Evolutionary conservation across 768 basidiomycete genomes (phyloP).

Genomic region (Hebeloma cylindrosporum): DNA sequence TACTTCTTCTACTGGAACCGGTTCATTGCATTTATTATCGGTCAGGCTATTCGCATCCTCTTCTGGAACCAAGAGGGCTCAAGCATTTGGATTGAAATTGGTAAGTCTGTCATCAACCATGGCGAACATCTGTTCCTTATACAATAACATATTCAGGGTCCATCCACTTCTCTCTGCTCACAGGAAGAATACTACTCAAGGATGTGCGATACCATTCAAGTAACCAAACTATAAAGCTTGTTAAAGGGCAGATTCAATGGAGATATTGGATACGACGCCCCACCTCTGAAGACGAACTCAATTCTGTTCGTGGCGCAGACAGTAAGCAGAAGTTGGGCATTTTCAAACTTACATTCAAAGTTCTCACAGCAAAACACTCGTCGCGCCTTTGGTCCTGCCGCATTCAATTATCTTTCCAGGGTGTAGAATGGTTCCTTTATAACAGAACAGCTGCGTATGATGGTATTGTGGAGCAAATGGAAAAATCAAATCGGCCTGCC

Average conservation of each 20-base stretch:
- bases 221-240: constrained; percentile 83
- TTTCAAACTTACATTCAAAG: neutral
- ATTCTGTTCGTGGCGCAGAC: constrained; percentile 48
- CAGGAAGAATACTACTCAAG: constrained; percentile 85
- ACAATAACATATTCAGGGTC: constrained; percentile 54
- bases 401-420: constrained; percentile 76
- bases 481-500: constrained; percentile 33
- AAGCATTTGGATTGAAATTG: constrained; percentile 85
- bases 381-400: constrained; percentile 63
- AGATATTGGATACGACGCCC: constrained; percentile 90
- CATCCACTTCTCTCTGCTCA: constrained; percentile 86
- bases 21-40: constrained; percentile 67
- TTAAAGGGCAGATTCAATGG: constrained; percentile 88
- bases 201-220: constrained; percentile 89
- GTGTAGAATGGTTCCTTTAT: constrained; percentile 91
- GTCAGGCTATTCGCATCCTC: constrained; percentile 62
- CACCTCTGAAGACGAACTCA: constrained; percentile 70
- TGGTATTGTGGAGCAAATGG: constrained; percentile 77
- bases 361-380: constrained; percentile 32
- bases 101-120: constrained; percentile 36
- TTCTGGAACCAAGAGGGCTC: constrained; percentile 78
- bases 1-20: constrained; percentile 94
- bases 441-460: constrained; percentile 91
- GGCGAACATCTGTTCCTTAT: constrained; percentile 6
- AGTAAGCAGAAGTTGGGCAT: constrained; percentile 37